Evolutionary conservation across 148 eudicot species (phyloP).

Genomic region (Chenopodium berlandieri): DNA sequence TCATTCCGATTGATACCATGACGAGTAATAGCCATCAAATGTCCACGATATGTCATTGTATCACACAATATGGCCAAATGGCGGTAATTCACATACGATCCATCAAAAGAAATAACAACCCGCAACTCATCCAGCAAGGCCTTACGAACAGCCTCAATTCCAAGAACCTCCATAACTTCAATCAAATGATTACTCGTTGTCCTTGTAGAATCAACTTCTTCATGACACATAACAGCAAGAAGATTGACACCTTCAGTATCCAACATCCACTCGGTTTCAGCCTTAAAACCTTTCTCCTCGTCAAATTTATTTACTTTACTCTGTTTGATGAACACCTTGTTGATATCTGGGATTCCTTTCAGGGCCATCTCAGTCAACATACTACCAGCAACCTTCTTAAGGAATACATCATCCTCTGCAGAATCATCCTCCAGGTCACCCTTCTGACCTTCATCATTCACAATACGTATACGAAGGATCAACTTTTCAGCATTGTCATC

Average conservation of each 20-base stretch:
- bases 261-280: constrained; percentile 96
- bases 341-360: constrained; percentile 88
- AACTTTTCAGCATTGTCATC: constrained; percentile 97
- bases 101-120: constrained; percentile 96
- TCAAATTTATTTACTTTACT: constrained; percentile 77
- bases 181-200: constrained; percentile 97
- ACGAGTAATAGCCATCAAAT: constrained; percentile 97
- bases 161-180: constrained; percentile 94
- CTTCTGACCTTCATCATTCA: constrained; percentile 95
- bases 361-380: constrained; percentile 99
- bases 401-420: constrained; percentile 96
- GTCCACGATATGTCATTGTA: constrained; percentile 98
- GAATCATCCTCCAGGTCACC: constrained; percentile 84
- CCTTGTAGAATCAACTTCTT: constrained; percentile 84
- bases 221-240: constrained; percentile 89
- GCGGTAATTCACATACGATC: constrained; percentile 93
- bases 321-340: constrained; percentile 90
- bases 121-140: constrained; percentile 91
- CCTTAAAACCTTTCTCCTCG: constrained; percentile 70
- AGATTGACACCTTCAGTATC: constrained; percentile 99
- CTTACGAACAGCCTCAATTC: constrained; percentile 94
- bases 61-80: constrained; percentile 97
- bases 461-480: constrained; percentile 92
- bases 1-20: constrained; percentile 95
- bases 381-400: constrained; percentile 90